Evolutionary conservation across 2,329 filamentous ascomycete species (phyloP), one percentile per base, ranked within the genome.

Genomic region (Coniochaeta pulveracea): DNA sequence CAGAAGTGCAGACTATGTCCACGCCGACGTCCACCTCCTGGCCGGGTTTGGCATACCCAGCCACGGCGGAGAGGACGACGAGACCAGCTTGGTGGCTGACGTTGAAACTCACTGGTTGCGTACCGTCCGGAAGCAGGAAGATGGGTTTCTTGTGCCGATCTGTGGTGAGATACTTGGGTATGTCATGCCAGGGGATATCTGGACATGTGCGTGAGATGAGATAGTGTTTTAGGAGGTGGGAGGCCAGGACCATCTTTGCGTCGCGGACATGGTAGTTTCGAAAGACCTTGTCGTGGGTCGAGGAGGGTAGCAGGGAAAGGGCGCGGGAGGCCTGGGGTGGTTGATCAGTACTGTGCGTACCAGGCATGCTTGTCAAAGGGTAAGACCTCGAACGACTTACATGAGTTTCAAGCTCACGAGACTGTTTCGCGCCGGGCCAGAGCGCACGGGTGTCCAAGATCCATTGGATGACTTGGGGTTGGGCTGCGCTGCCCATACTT

Each of bases 51-150:
- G 38, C 43, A 45, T 56, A 53, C 14, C 47, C 49, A 26, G 54
- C 49, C 3, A 65, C 57, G 10, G 77, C 78, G 10, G 80, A 65
- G 19, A 88, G 60, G 3, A 72, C 71, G 0, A 86, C 82, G 11
- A 89, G 59, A 2, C 83, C 82, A 7, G 77, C 78, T 60, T 89
- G 83, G 53, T 89, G 83, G 28, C 73, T 79, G 35, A 88, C 69
- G 55, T 89, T 89, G 64, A 89, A 88, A 40, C 60, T 45, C n/a
- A 75, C 51, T 12, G 64, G 55, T 44, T 64, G 57, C 36, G 37
- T 57, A 42, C 45, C 69, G 44, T 40, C 66, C 54, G 41, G 64
- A 60, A 61, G 59, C 49, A 47, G 49, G 49, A 61, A 75, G 33
- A 70, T 51, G 26, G 72, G 72, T 51, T 76, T 76, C 34, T 58